Evolutionary conservation across 169 alveolate species (phyloP).

Genomic region (Plasmodium gonderi): DNA sequence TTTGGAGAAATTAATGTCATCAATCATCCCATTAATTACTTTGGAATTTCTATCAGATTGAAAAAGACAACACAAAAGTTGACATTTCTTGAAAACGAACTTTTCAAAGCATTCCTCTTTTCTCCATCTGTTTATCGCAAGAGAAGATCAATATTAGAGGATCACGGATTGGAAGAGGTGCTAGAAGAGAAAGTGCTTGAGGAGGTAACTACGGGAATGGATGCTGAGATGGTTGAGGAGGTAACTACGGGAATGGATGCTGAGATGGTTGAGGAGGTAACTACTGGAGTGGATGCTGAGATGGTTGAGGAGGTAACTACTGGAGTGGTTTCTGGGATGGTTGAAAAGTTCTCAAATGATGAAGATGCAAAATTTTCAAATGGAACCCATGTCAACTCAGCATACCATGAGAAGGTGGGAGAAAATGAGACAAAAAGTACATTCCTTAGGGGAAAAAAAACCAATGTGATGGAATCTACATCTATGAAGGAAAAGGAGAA

Average conservation of each 20-base stretch:
- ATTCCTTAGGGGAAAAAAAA: background rate
- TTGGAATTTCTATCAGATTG: conserved; percentile 45
- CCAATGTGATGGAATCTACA: background rate
- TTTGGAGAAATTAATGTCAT: conserved; percentile 69
- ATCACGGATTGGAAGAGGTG: background rate
- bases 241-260: background rate
- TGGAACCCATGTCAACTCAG: too few relatives aligned
- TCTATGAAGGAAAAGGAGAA: background rate
- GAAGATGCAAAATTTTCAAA: too few relatives aligned
- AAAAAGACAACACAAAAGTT: conserved; percentile 41
- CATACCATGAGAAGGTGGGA: background rate
- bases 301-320: too few relatives aligned
- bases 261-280: background rate
- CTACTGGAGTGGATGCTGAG: background rate
- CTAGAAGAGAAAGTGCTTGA: background rate
- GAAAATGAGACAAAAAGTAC: background rate
- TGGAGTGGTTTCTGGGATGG: too few relatives aligned
- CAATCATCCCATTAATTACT: conserved; percentile 32
- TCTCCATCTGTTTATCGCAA: conserved; percentile 17
- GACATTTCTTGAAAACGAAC: conserved; percentile 54
- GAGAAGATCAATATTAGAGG: background rate
- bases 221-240: background rate
- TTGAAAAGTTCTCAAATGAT: too few relatives aligned
- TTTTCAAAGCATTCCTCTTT: conserved; percentile 52
- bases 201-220: background rate